Base-by-base conservation (phyloP, 352 stramenopile species). In the Phytophthora pini region DNA sequence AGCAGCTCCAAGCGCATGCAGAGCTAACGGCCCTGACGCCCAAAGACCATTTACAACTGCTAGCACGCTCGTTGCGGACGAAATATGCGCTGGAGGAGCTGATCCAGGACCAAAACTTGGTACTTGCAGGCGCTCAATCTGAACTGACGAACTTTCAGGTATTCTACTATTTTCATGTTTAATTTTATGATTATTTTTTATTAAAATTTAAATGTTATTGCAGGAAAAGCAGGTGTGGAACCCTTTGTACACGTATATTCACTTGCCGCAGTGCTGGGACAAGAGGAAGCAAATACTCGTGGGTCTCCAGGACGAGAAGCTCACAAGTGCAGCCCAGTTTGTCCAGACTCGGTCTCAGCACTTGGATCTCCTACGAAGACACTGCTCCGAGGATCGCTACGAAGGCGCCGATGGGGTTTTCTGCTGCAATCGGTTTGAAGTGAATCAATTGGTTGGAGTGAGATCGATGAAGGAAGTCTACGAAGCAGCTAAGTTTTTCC, bases 361-460 rank as follows among this genome's bases (percentile, higher is more conserved):
- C 20, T 6, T 58, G 9, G 24, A 43, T 41, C 81, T 22, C 8
- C 62, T 20, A 44, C 32, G 1, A 47, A 77, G 43, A 78, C 66
- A 80, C 53, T 59, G 39, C n/a, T 68, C 67, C 3, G 66, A 80
- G 22, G 61, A 82, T 57, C 69, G 65, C 4, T 87, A 73, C 38
- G 66, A 74, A 46, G 70, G 70, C 4, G 22, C 50, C 1, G n/a
- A 65, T 2, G 70, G 78, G 0, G 66, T 78, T 27, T 70, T 71
- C 8, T 76, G 58, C 32, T 74, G 64, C 41, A 50, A 73, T 5
- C 66, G 74, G 32, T 86, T 83, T 34, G 76, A 82, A n/a, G 62
- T 79, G 15, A 58, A 38, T 7, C 60, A 62, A 22, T 47, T 65
- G 17, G 3, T 20, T 7, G 40, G 48, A 9, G 39, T 54, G 7